Evolutionary conservation across 495 filamentous ascomycete species (phyloP).

Genomic region (Annulohypoxylon maeteangense): DNA sequence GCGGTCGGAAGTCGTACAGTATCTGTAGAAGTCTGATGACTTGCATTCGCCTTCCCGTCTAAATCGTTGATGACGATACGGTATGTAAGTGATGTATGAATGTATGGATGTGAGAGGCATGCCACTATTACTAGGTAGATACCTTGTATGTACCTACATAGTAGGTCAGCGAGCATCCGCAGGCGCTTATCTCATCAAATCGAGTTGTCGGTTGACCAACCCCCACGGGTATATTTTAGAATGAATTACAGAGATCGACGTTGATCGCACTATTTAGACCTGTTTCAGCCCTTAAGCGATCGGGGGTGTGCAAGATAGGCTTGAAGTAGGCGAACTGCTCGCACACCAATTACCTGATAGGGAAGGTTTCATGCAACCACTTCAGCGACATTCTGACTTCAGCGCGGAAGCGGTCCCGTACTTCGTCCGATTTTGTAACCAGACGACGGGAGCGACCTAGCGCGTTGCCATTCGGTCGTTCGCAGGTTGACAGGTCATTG

Average conservation of each 20-base stretch:
- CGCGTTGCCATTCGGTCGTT: conserved; percentile 16
- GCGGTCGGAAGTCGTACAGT: conserved; percentile 12
- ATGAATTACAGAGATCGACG: conserved; percentile 37
- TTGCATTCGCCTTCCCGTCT: conserved; percentile 30
- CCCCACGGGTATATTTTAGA: conserved; percentile 24
- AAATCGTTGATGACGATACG: conserved; percentile 32
- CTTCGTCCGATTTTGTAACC: conserved; percentile 31
- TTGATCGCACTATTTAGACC: conserved; percentile 41
- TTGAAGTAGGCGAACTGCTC: conserved; percentile 41
- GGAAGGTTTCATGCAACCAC: conserved; percentile 46
- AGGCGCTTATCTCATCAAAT: conserved; percentile 24
- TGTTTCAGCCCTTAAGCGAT: conserved; percentile 49
- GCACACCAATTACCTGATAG: conserved; percentile 25
- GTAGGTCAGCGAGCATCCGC: conserved; percentile 8
- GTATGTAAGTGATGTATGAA: not conserved
- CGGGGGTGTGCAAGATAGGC: conserved; percentile 33
- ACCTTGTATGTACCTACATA: too few species aligned
- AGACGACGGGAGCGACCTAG: conserved; percentile 40
- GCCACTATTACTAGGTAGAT: not conserved
- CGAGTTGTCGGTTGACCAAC: conserved; percentile 17
- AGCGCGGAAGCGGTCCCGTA: conserved; percentile 36
- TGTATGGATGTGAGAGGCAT: not conserved
- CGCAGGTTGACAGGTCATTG: conserved; percentile 15
- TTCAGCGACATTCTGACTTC: conserved; percentile 28
- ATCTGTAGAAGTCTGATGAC: conserved; percentile 32